phyloP scores from a whole-genome alignment of 306 rosid genomes.

The Psophocarpus tetragonolobus region DNA sequence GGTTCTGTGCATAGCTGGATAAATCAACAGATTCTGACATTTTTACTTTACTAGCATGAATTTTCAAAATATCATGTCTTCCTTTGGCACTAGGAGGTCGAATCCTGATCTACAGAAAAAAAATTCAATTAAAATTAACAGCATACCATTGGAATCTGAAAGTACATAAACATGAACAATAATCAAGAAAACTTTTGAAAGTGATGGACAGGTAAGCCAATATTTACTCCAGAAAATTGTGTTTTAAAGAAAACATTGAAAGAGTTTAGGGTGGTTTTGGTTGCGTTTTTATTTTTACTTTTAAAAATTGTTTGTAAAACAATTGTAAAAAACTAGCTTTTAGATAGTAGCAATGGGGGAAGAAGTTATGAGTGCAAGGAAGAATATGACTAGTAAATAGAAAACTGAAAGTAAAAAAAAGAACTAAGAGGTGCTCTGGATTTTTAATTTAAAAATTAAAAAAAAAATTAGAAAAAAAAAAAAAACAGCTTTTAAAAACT shows the following conservation, averaged over 20 bases:
- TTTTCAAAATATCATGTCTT: conserved; percentile 85
- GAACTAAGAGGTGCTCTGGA: background rate
- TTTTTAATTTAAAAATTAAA: background rate
- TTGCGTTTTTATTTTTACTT: background rate
- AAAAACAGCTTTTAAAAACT: background rate
- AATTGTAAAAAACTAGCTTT: background rate
- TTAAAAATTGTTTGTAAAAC: background rate
- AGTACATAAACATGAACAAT: conserved; percentile 25
- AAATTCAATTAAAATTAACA: conserved; percentile 31
- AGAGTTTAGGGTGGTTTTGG: background rate
- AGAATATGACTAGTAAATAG: background rate
- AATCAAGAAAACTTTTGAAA: conserved; percentile 27
- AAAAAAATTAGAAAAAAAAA: no score
- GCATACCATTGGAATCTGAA: conserved; percentile 17
- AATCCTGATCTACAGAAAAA: conserved; percentile 71
- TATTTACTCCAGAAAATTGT: background rate
- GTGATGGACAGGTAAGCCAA: background rate
- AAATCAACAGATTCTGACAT: conserved; percentile 89
- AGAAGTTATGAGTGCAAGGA: background rate
- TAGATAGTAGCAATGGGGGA: background rate
- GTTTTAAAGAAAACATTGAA: conserved; percentile 23
- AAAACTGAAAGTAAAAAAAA: background rate
- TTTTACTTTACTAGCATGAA: conserved; percentile 91
- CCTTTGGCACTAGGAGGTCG: conserved; percentile 89
- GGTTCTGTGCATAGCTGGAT: conserved; percentile 80